Evolutionary conservation across 768 basidiomycete species (phyloP).

Genomic region (Pluteus cervinus): DNA sequence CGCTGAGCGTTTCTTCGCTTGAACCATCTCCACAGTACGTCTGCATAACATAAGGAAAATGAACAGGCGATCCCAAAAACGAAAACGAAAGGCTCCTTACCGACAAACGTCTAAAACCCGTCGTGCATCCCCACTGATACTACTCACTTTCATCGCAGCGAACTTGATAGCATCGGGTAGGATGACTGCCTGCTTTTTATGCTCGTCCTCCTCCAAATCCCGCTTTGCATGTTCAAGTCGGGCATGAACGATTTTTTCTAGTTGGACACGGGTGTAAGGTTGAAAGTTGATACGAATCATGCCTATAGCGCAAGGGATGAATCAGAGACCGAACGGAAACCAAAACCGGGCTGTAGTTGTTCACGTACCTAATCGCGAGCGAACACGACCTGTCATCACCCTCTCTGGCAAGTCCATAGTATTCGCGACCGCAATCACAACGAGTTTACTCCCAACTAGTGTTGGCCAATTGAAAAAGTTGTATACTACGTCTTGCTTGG

Average conservation of each 20-base stretch:
- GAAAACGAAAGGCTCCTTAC: slow-evolving; percentile 28
- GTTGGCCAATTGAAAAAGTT: slow-evolving; percentile 99
- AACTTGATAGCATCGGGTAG: slow-evolving; percentile 73
- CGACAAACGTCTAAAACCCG: slow-evolving; percentile 91
- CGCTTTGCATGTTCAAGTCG: slow-evolving; percentile 59
- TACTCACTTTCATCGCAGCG: slow-evolving; percentile 64
- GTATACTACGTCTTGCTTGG: slow-evolving; percentile 97
- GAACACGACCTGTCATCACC: slow-evolving; percentile 86
- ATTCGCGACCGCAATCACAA: slow-evolving; percentile 96
- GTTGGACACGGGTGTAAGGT: slow-evolving; percentile 74
- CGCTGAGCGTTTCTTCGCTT: slow-evolving; percentile 44
- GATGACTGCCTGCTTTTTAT: slow-evolving; percentile 45
- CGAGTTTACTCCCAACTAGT: slow-evolving; percentile 76
- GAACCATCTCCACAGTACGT: slow-evolving; percentile 79
- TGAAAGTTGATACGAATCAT: slow-evolving; percentile 91
- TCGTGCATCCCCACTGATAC: slow-evolving; percentile 91
- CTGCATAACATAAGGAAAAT: slow-evolving; percentile 25
- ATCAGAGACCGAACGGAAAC: neutral
- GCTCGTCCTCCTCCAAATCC: slow-evolving; percentile 39
- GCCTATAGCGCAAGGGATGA: slow-evolving; percentile 35
- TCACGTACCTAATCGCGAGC: slow-evolving; percentile 78
- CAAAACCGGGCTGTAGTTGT: neutral
- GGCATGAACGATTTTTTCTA: slow-evolving; percentile 83
- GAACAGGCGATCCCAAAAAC: neutral
- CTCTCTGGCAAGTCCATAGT: slow-evolving; percentile 97